phyloP scores from a whole-genome alignment of 805 yeast species.

The Lipomyces mesembrius region DNA sequence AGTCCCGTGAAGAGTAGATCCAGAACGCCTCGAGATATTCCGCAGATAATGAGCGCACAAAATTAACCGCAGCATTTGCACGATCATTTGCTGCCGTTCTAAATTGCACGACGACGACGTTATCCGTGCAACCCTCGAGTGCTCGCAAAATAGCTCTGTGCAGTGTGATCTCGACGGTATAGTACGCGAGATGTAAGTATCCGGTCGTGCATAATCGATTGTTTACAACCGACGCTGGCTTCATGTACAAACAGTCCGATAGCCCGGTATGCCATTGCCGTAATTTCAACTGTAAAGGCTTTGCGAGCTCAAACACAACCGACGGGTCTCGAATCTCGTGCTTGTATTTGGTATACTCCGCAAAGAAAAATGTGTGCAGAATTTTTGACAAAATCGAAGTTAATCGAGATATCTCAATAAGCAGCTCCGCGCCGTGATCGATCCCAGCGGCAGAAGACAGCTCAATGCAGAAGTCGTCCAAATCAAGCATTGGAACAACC shows the following conservation, averaged over 20 bases:
- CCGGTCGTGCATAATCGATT: slow-evolving; percentile 35
- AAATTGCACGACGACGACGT: slow-evolving; percentile 16
- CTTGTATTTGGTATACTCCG: slow-evolving; percentile 34
- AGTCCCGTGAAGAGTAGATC: slow-evolving; percentile 39
- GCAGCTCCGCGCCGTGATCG: slow-evolving; percentile 35
- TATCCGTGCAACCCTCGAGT: slow-evolving; percentile 32
- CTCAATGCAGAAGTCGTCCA: slow-evolving; percentile 39
- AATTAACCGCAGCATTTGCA: slow-evolving; percentile 38
- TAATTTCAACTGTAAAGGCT: slow-evolving; percentile 33
- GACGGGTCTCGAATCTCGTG: slow-evolving; percentile 31
- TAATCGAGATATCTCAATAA: slow-evolving; percentile 33
- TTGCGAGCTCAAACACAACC: slow-evolving; percentile 35
- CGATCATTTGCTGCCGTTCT: slow-evolving; percentile 36
- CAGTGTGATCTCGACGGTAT: slow-evolving; percentile 33
- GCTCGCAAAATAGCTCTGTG: slow-evolving; percentile 36
- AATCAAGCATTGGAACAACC: slow-evolving; percentile 39
- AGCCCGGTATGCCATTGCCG: slow-evolving; percentile 31
- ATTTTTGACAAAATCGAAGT: slow-evolving; percentile 37
- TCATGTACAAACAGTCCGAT: slow-evolving; percentile 33
- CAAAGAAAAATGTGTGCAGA: slow-evolving; percentile 31
- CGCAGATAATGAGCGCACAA: slow-evolving; percentile 37
- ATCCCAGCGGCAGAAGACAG: slow-evolving; percentile 30
- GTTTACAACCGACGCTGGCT: slow-evolving; percentile 24
- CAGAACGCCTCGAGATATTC: slow-evolving; percentile 42
- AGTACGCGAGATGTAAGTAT: slow-evolving; percentile 36